Conservation (phyloP, 208 protist genomes). For the Trypanosoma cruzi region DNA sequence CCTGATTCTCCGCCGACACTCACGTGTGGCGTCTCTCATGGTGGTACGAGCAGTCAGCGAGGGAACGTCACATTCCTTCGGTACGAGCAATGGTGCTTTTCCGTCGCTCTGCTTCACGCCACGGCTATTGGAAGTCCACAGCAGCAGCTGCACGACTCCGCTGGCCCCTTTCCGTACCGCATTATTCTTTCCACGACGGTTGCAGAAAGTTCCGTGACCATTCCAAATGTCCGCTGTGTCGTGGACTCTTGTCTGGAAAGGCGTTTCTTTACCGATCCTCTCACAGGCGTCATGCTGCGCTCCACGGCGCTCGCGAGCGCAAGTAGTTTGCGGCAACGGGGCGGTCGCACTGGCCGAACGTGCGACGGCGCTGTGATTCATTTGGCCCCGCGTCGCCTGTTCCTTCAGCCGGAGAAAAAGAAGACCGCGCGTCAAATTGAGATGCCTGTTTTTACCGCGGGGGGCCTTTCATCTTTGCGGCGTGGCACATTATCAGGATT, state of each 20-base stretch:
- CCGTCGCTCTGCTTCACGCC: conserved; percentile 59
- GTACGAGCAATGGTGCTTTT: conserved; percentile 56
- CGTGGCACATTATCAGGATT: neutral
- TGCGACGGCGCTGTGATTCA: conserved; percentile 72
- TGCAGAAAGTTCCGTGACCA: conserved; percentile 82
- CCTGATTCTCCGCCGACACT: neutral
- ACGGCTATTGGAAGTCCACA: conserved; percentile 66
- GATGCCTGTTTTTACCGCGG: neutral
- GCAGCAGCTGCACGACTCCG: conserved; percentile 44
- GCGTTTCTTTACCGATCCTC: conserved; percentile 39
- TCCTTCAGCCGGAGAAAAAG: conserved; percentile 6
- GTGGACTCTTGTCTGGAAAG: conserved; percentile 71
- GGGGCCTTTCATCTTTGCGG: neutral
- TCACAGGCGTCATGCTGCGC: conserved; percentile 56
- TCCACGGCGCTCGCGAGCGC: conserved; percentile 40
- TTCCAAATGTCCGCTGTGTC: conserved; percentile 67
- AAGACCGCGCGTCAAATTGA: neutral
- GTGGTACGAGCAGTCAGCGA: neutral
- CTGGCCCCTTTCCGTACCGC: conserved; percentile 39
- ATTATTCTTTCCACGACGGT: conserved; percentile 76
- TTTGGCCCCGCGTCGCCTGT: conserved; percentile 50
- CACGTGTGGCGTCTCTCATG: neutral
- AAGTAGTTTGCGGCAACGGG: conserved; percentile 58
- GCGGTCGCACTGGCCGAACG: conserved; percentile 68
- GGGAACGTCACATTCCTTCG: conserved; percentile 36